phyloP scores from a whole-genome alignment of 352 stramenopile genomes.

The Globisporangium cederbergense region DNA sequence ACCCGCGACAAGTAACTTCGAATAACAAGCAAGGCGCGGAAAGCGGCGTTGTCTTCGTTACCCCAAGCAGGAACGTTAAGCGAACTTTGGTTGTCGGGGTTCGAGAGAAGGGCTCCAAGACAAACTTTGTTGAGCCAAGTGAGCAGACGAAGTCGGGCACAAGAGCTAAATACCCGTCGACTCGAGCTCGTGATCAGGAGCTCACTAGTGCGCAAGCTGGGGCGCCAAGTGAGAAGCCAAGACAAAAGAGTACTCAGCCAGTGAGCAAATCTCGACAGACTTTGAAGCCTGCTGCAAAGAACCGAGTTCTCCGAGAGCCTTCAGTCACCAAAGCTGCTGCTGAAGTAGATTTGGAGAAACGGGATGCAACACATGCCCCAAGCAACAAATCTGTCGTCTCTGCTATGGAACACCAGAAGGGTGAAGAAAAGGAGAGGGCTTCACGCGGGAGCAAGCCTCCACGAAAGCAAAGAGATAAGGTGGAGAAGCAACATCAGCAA shows the following conservation, averaged over 20 bases:
- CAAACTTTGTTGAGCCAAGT: background rate
- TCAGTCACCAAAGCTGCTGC: background rate
- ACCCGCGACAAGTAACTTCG: background rate
- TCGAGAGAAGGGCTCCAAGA: background rate
- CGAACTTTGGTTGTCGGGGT: conserved; percentile 7
- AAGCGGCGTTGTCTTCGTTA: conserved; percentile 4
- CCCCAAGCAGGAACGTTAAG: background rate
- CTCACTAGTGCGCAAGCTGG: background rate
- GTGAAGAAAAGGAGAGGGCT: background rate
- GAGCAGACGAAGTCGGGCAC: background rate
- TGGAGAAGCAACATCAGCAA: background rate
- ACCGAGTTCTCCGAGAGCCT: background rate
- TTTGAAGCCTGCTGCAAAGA: background rate
- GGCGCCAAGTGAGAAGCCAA: background rate
- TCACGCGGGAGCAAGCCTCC: background rate
- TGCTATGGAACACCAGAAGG: background rate
- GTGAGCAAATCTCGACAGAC: background rate
- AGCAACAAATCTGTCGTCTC: background rate
- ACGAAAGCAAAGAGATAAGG: background rate
- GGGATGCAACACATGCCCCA: background rate
- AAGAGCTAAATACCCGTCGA: background rate
- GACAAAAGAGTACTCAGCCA: background rate
- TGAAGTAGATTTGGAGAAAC: background rate
- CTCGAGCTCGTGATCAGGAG: background rate
- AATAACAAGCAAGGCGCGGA: conserved; percentile 4